Conservation (phyloP, 495 filamentous ascomycete species). For the Saxophila tyrrhenica region DNA sequence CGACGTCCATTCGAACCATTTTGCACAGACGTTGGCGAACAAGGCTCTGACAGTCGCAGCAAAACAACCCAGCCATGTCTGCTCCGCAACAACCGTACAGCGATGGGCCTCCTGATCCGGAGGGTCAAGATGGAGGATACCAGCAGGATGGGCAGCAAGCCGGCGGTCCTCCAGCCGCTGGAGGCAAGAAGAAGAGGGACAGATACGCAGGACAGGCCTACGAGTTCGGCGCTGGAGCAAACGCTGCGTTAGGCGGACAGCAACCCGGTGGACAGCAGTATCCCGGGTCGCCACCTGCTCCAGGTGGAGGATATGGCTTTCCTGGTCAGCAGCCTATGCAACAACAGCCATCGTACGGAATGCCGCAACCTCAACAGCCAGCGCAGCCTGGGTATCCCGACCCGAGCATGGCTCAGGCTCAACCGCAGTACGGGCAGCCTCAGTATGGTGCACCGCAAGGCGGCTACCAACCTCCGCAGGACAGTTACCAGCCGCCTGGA, state of each 20-base stretch:
- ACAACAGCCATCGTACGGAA: slow-evolving; percentile 22
- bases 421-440: slow-evolving; percentile 24
- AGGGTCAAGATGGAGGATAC: slow-evolving; percentile 11
- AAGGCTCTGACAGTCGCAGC: not conserved
- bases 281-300: slow-evolving; percentile 8
- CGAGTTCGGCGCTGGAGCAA: slow-evolving; percentile 82
- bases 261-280: slow-evolving; percentile 25
- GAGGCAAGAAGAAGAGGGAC: slow-evolving; percentile 68
- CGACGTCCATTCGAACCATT: not conserved
- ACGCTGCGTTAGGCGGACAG: slow-evolving; percentile 58
- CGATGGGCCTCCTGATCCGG: slow-evolving; percentile 11
- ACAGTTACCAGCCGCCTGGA: slow-evolving; percentile 44
- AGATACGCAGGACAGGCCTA: slow-evolving; percentile 90
- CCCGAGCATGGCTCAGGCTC: slow-evolving; percentile 9
- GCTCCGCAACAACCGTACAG: slow-evolving; percentile 9
- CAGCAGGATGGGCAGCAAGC: slow-evolving; percentile 8
- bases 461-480: slow-evolving; percentile 55
- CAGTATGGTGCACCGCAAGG: slow-evolving; percentile 40
- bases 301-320: slow-evolving; percentile 15
- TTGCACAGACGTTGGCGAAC: not conserved
- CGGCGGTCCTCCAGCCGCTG: slow-evolving; percentile 4
- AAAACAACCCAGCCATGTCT: slow-evolving; percentile 4
- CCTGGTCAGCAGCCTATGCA: slow-evolving; percentile 12
- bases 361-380: slow-evolving; percentile 7
- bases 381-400: slow-evolving; percentile 19